These are phyloP conservation scores for Wallacemonas sp. DNA, from an alignment of 208 protist species.

Conservation along the genomic window DNA sequence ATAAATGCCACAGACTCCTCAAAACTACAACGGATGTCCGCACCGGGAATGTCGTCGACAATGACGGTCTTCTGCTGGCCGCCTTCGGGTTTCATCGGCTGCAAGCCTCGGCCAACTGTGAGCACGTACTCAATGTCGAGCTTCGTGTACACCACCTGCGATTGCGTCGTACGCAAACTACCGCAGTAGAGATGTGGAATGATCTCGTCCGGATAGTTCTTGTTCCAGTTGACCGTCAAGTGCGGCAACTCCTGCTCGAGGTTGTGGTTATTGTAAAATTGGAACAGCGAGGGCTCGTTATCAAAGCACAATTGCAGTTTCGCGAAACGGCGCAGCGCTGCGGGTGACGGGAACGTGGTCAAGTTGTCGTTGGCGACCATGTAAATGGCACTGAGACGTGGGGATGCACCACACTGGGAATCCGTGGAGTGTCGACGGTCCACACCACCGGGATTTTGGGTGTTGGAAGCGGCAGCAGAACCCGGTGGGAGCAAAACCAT, in stretches of 20 bases:
- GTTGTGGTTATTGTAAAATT: constrained; percentile 49
- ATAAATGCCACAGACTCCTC: constrained; percentile 76
- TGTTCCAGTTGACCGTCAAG: constrained; percentile 88
- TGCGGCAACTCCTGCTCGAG: constrained; percentile 47
- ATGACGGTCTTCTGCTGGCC: constrained; percentile 68
- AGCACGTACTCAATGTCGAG: constrained; percentile 79
- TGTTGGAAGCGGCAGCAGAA: background rate
- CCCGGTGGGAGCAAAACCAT: background rate
- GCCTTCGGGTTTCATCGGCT: constrained; percentile 62
- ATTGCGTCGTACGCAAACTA: constrained; percentile 81
- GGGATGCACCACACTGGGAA: constrained; percentile 7
- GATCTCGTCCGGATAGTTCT: constrained; percentile 89
- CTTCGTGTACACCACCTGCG: constrained; percentile 83
- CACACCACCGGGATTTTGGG: background rate
- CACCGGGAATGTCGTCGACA: constrained; percentile 86
- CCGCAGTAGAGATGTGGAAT: constrained; percentile 81
- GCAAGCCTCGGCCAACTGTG: constrained; percentile 76
- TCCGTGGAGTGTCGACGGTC: background rate
- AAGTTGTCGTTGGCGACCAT: constrained; percentile 73
- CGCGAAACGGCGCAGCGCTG: constrained; percentile 43
- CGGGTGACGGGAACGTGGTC: constrained; percentile 38
- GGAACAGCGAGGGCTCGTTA: constrained; percentile 83
- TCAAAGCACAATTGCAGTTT: constrained; percentile 74
- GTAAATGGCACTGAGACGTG: constrained; percentile 69
- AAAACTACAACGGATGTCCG: constrained; percentile 77